Percentiles rank a stretch among this genome's conserved stretches.
These are phyloP conservation scores for Canariomyces notabilis DNA, from an alignment of 2,329 filamentous ascomycete species.

Conservation along the genomic window DNA sequence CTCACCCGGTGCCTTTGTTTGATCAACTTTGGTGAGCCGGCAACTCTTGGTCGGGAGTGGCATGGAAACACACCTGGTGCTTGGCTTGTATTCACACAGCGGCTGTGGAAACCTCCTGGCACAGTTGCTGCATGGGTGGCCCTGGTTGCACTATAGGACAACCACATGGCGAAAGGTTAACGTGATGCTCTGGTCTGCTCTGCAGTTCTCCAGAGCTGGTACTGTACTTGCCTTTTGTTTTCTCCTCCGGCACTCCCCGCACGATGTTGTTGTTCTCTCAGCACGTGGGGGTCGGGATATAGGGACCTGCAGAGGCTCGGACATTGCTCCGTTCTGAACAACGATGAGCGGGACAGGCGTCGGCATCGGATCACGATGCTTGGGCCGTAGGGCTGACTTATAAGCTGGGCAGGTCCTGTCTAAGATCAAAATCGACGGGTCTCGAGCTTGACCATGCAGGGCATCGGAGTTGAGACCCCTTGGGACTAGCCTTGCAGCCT, in stretches of 20 bases:
- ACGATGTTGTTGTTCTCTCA: conserved; percentile 39
- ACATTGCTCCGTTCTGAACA: conserved; percentile 26
- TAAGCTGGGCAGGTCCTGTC: conserved; percentile 17
- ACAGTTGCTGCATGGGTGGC: conserved; percentile 51
- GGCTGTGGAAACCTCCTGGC: conserved; percentile 48
- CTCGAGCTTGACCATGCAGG: conserved; percentile 21
- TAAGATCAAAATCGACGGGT: conserved; percentile 12
- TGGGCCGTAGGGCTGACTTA: conserved; percentile 27
- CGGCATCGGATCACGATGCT: conserved; percentile 8
- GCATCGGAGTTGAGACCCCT: conserved; percentile 22
- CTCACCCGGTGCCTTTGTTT: conserved; percentile 21
- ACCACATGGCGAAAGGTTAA: conserved; percentile 1
- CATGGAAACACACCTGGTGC: conserved; percentile 17
- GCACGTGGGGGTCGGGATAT: conserved; percentile 26
- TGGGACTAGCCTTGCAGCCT: conserved; percentile 22
- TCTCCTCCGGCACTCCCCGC: conserved; percentile 46
- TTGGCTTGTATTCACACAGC: conserved; percentile 41
- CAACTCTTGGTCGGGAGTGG: background rate
- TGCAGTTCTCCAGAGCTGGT: background rate
- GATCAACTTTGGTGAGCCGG: conserved; percentile 3
- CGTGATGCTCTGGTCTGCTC: background rate
- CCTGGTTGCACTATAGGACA: conserved; percentile 46
- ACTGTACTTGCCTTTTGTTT: conserved; percentile 44
- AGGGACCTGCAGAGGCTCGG: conserved; percentile 32
- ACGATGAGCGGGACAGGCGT: conserved; percentile 6